phyloP scores from a whole-genome alignment of 2,329 filamentous ascomycete species.

The Sclerotinia sclerotiorum region DNA sequence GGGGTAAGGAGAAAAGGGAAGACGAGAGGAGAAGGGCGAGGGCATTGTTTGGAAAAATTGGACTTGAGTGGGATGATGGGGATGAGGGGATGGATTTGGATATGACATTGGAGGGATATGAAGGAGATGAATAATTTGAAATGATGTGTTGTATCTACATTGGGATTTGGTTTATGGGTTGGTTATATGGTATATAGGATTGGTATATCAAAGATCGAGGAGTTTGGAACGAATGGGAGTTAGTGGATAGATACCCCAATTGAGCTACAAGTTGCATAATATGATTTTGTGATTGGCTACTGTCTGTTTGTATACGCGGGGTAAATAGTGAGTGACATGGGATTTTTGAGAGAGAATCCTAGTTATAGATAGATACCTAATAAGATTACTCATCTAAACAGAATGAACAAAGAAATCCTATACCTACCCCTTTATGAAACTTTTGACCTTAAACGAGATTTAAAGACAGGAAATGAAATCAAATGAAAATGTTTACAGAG shows the following conservation, averaged over 20 bases:
- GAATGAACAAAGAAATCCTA: neutral
- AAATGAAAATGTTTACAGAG: neutral
- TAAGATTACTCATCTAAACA: too few species aligned
- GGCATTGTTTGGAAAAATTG: conserved; percentile 44
- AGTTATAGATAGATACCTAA: neutral
- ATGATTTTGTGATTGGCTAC: neutral
- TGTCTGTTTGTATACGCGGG: neutral
- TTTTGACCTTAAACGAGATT: neutral
- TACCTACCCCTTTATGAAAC: neutral
- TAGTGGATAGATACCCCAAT: conserved; percentile 1
- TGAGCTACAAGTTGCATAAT: neutral
- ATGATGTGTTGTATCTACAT: neutral
- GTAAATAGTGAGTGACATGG: neutral
- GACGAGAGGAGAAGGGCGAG: conserved; percentile 43
- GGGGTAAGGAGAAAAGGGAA: conserved; percentile 30
- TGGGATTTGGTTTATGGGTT: neutral
- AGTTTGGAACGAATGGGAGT: neutral
- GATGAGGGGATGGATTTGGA: conserved; percentile 28
- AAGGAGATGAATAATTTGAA: conserved; percentile 4
- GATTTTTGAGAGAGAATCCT: neutral
- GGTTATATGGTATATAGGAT: neutral
- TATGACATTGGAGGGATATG: conserved; percentile 23
- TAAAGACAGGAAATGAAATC: neutral
- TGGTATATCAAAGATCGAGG: neutral
- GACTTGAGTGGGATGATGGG: conserved; percentile 30